Evolutionary conservation across 768 basidiomycete species (phyloP), one percentile per base, ranked within the genome.

Genomic region (Exidia glandulosa): DNA sequence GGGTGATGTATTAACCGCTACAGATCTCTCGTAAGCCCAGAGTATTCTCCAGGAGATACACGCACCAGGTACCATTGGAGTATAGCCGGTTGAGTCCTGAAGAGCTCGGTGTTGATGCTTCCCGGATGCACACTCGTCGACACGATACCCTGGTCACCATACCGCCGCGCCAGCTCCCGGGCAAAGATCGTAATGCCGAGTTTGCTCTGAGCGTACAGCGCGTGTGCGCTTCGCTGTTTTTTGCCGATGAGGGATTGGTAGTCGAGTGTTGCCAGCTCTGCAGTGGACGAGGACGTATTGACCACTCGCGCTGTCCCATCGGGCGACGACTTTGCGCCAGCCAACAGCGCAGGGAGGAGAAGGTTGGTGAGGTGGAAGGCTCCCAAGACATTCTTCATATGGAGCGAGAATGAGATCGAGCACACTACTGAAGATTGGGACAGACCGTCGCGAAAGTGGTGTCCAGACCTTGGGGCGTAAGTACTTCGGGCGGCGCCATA

Each of bases 281-380:
- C 72, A 1, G 66, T 74, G 1, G 71, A 67, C 2, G 83, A 82
- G 5, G 80, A 75, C 7, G 74, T 73, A 3, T 72, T 79, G 48
- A 84, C 71, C 31, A 84, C 68, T 37, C 83, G 80, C 3, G 74
- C 69, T 54, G 76, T 76, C 47, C 50, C 50, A 27, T 77, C 76
- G 0, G 74, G 65, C 3, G 76, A 69, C 3, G 68, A 64, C 36
- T 69, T 71, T 16, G 77, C 75, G 2, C 74, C 76, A 2, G 72
- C 70, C 23, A 75, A 65, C 25, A 82, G 72, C 4, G 72, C 72
- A 3, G 82, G 81, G 27, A 83, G 70, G 47, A 85, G 75, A 16
- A 79, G 72, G 45, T 73, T 71, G 2, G 84, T 86, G 59, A 88
- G 76, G 64, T 81, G 77, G 65, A 78, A 83, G 65, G 82, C 86